Evolutionary conservation across 2,329 filamentous ascomycete genomes (phyloP), one percentile per base, ranked within the genome.

Genomic region (Pleomassaria siparia): DNA sequence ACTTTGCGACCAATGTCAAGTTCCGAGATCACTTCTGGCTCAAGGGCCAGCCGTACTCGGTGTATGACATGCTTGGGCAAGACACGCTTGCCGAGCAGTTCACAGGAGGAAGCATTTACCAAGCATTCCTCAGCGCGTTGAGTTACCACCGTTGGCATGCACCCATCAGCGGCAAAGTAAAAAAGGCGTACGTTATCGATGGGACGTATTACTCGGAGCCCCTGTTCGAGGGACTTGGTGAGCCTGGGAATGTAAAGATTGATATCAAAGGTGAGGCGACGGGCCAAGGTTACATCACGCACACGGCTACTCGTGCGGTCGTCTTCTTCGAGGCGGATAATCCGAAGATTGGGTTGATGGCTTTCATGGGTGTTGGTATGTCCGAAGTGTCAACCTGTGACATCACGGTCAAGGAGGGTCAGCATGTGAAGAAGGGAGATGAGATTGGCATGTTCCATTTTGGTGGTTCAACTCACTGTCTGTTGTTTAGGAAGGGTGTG

Each of bases 391-490:
- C 80, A 48, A 84, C 85, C 0, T 89, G 86, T 59, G 85, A 89
- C 43, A 83, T 88, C 40, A 86, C 82, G 0, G 85, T 88, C 10
- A 76, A 76, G 56, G 80, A 84, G 60, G 86, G 85, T 0, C 78
- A 89, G 63, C 76, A 78, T 43, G 62, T 91, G 13, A 74, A 75
- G 43, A 90, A 89, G 74, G 88, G 88, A 1, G 80, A 89, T 4
- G 73, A 89, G 72, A 75, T 84, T 30, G 87, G 87, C 33, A 89
- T 89, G 86, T 91, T 91, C 69, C 87, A 91, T 62, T 90, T 86
- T 63, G 87, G 87, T n/a, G 87, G 88, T 0, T 85, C 80, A 6
- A 83, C 82, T 1, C 83, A 88, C 62, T 88, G 84, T 57, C 62
- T 90, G 56, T 61, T 91, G 2, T 89, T 90, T 71, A 70, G 80